These are phyloP conservation scores for Aspergillus novoparasiticus DNA, from an alignment of 2,329 filamentous ascomycete species.

Conservation along the genomic window DNA sequence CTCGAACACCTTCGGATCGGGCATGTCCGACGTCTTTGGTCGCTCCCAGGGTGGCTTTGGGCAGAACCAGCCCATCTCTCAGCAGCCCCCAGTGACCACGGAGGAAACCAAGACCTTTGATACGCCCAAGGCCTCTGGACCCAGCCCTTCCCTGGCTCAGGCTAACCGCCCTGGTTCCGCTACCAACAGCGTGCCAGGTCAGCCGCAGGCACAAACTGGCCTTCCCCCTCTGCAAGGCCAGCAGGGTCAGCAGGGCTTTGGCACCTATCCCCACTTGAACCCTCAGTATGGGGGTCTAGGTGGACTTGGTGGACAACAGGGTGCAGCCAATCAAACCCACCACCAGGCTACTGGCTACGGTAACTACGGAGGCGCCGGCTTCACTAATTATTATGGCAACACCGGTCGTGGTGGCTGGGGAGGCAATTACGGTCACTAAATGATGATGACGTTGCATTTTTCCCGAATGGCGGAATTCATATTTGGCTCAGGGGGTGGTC, in stretches of 20 bases:
- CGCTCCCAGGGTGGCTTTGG: slow-evolving; percentile 61
- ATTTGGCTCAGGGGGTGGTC: slow-evolving; percentile 30
- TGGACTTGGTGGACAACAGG: slow-evolving; percentile 46
- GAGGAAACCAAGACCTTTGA: slow-evolving; percentile 64
- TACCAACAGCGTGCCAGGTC: slow-evolving; percentile 59
- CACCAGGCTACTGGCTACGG: slow-evolving; percentile 46
- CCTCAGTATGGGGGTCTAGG: slow-evolving; percentile 55
- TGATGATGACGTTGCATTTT: slow-evolving; percentile 28
- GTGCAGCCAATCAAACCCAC: slow-evolving; percentile 41
- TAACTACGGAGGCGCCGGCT: slow-evolving; percentile 46
- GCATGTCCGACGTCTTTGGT: slow-evolving; percentile 62
- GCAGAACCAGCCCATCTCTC: slow-evolving; percentile 55
- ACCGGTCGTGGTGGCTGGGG: slow-evolving; percentile 49
- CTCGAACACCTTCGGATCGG: slow-evolving; percentile 51
- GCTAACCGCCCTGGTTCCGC: slow-evolving; percentile 66
- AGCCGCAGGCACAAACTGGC: slow-evolving; percentile 52
- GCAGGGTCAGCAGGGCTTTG: slow-evolving; percentile 57
- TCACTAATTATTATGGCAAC: slow-evolving; percentile 48
- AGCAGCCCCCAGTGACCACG: slow-evolving; percentile 48
- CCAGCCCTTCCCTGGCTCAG: slow-evolving; percentile 64
- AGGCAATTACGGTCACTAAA: slow-evolving; percentile 51
- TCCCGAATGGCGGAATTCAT: slow-evolving; percentile 31
- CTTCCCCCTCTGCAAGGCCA: slow-evolving; percentile 59
- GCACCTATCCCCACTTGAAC: slow-evolving; percentile 58
- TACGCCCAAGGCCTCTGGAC: slow-evolving; percentile 58